A percentile compares a stretch with the other conserved stretches of the same genome.
phyloP scores from a whole-genome alignment of 1,139 yeast species.

The Debaryomyces udenii region DNA sequence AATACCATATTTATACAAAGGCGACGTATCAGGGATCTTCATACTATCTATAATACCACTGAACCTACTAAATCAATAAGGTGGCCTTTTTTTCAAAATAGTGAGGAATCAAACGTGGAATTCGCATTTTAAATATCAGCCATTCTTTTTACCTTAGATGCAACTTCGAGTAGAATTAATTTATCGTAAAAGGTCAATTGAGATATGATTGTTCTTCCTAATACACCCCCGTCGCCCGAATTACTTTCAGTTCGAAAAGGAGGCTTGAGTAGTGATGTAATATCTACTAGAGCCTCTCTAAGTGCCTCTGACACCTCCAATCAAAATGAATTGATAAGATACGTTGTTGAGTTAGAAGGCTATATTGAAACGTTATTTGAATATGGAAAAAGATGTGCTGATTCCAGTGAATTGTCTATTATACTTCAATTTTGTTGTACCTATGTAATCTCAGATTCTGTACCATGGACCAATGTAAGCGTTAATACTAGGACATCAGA shows the following conservation, averaged over 20 bases:
- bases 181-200: not conserved
- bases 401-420: slow-evolving; percentile 6
- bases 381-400: slow-evolving; percentile 11
- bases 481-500: not conserved
- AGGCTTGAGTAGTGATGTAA: slow-evolving; percentile 11
- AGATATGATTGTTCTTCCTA: slow-evolving; percentile 27
- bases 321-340: slow-evolving; percentile 36
- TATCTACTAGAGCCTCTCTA: slow-evolving; percentile 23
- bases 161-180: not conserved
- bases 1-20: slow-evolving; percentile 55
- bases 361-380: slow-evolving; percentile 33
- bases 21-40: slow-evolving; percentile 13
- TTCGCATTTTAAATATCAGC: not conserved
- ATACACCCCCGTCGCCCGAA: slow-evolving; percentile 22
- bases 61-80: too few relatives aligned
- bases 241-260: not conserved
- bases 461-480: slow-evolving; percentile 23
- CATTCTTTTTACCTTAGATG: not conserved
- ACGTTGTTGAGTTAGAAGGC: slow-evolving; percentile 35
- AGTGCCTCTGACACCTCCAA: slow-evolving; percentile 17
- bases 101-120: slow-evolving; percentile 4
- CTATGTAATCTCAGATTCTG: slow-evolving; percentile 8
- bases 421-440: slow-evolving; percentile 10
- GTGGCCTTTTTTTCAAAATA: slow-evolving; percentile 2
- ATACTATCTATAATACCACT: slow-evolving; percentile 2